Percentiles rank a stretch among this genome's conserved stretches.
Evolutionary conservation across 2,329 filamentous ascomycete genomes (phyloP).

Genomic region (Xylariaceae sp.): DNA sequence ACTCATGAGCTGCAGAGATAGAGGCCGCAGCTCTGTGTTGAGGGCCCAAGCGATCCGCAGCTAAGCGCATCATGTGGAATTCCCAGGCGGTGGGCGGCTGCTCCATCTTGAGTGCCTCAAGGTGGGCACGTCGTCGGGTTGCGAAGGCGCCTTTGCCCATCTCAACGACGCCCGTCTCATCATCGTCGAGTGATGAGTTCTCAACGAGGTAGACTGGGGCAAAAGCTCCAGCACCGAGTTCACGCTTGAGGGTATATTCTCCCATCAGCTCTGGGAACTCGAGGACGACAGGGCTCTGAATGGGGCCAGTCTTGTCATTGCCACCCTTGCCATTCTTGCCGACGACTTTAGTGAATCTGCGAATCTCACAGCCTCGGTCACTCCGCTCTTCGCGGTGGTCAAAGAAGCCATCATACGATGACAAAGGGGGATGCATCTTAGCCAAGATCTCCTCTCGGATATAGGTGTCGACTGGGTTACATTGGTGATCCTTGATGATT

Average conservation of each 20-base stretch:
- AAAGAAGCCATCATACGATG: constrained; percentile 74
- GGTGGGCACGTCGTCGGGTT: constrained; percentile 50
- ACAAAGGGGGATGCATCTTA: constrained; percentile 70
- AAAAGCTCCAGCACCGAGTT: constrained; percentile 90
- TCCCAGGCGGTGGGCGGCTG: constrained; percentile 87
- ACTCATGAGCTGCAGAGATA: constrained; percentile 79
- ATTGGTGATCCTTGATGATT: constrained; percentile 77
- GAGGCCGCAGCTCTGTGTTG: constrained; percentile 71
- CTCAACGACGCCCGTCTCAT: constrained; percentile 42
- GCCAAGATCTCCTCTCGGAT: constrained; percentile 73
- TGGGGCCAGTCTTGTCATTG: constrained; percentile 60
- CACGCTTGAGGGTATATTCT: constrained; percentile 75
- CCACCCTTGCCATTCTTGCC: constrained; percentile 54
- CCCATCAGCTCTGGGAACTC: constrained; percentile 63
- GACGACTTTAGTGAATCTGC: constrained; percentile 72
- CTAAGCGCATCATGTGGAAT: constrained; percentile 89
- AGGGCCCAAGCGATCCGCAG: constrained; percentile 71
- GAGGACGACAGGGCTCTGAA: constrained; percentile 61
- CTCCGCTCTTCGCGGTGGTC: constrained; percentile 65
- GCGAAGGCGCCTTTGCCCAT: constrained; percentile 64
- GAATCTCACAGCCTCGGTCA: constrained; percentile 72
- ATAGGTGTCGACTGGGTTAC: constrained; percentile 82
- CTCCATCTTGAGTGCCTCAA: constrained; percentile 95
- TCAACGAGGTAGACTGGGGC: constrained; percentile 93
- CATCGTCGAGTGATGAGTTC: constrained; percentile 54